A percentile compares a stretch with the other conserved stretches of the same genome.
Conservation (phyloP, 192 early-diverging fungal genomes). For the Entrophospora sp. region DNA sequence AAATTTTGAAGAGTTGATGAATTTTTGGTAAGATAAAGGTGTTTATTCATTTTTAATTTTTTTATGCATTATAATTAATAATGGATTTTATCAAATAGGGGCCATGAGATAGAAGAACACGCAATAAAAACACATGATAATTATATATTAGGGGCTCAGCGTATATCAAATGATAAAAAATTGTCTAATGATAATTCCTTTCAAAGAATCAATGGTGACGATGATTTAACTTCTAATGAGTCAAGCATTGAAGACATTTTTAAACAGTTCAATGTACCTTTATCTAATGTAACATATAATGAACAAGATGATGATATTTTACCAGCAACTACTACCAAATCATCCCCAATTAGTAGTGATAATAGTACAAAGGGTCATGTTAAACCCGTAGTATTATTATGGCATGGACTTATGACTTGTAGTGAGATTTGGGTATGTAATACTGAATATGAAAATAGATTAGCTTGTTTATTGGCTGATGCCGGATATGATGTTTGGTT, state of each 20-base stretch:
- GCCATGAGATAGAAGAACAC: constrained; percentile 78
- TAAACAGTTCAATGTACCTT: too few species aligned
- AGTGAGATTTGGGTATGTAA: constrained; percentile 89
- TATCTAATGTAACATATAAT: constrained; percentile 20
- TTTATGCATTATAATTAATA: constrained; percentile 7
- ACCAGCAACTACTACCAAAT: background rate
- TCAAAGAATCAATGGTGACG: too few species aligned
- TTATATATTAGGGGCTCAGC: constrained; percentile 74
- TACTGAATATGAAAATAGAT: constrained; percentile 59
- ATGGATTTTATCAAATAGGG: too few species aligned
- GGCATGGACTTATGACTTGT: constrained; percentile 91
- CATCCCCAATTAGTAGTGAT: background rate
- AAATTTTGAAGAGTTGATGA: constrained; percentile 35
- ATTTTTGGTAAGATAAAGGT: constrained; percentile 31
- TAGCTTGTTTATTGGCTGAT: constrained; percentile 82
- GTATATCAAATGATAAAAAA: constrained; percentile 44
- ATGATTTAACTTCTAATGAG: too few species aligned
- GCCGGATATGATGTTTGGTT: constrained; percentile 95
- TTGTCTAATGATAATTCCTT: background rate
- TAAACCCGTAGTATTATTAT: constrained; percentile 82
- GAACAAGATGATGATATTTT: constrained; percentile 23
- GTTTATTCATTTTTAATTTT: background rate
- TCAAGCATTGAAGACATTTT: too few species aligned
- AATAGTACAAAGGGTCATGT: background rate
- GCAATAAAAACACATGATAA: constrained; percentile 79